Conservation (phyloP, 139 green algal species). For the Trebouxia sp. region DNA sequence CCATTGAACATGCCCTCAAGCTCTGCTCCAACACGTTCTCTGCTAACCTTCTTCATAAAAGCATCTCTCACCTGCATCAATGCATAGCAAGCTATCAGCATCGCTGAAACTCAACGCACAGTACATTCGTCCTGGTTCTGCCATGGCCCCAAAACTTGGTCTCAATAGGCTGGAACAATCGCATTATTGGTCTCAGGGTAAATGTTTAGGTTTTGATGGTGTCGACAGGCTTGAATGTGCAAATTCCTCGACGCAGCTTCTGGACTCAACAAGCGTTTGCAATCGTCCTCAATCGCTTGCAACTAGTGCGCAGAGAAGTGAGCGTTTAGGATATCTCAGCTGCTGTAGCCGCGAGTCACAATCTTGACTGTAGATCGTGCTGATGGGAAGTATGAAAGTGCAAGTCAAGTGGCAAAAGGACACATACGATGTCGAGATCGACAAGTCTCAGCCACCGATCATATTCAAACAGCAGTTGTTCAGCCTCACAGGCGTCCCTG, state of each 20-base stretch:
- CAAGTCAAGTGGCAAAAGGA: slow-evolving; percentile 95
- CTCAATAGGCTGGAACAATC: no score
- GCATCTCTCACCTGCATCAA: slow-evolving; percentile 64
- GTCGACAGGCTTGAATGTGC: not conserved
- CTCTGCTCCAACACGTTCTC: slow-evolving; percentile 82
- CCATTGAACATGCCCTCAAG: slow-evolving; percentile 82
- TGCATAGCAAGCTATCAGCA: not conserved
- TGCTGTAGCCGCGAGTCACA: no score
- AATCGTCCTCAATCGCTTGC: no score
- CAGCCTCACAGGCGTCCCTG: slow-evolving; percentile 88
- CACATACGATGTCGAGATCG: slow-evolving; percentile 85
- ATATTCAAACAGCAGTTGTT: slow-evolving; percentile 98
- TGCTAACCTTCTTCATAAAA: slow-evolving; percentile 76
- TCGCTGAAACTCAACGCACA: not conserved
- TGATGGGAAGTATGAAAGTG: slow-evolving; percentile 28
- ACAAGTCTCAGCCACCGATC: slow-evolving; percentile 70
- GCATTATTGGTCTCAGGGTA: not conserved
- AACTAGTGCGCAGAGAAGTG: no score
- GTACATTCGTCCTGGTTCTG: not conserved
- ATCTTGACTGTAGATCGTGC: no score
- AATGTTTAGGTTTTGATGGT: not conserved
- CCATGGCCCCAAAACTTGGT: no score
- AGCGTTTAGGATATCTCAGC: no score
- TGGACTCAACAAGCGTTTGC: no score
- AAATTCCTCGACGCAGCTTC: slow-evolving; percentile 11